Evolutionary conservation across 179 eudicot genomes (phyloP).

Genomic region (Spergularia azorica): DNA sequence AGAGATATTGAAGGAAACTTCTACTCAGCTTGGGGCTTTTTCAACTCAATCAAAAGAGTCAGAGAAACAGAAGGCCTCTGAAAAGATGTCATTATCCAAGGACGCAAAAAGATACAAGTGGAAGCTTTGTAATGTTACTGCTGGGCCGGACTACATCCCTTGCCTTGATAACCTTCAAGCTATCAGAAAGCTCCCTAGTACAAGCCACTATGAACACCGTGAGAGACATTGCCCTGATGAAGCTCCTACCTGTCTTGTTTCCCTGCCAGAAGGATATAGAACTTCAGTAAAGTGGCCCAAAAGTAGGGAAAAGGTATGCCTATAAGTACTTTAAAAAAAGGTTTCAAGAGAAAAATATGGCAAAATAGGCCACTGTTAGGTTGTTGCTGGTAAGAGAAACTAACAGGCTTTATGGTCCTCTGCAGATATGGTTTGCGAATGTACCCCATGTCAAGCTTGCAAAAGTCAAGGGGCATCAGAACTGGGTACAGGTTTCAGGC

Average conservation of each 20-base stretch:
- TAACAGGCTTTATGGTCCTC: constrained; percentile 4
- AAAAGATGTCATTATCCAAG: constrained; percentile 18
- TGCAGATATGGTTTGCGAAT: constrained; percentile 50
- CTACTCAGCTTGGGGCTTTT: constrained; percentile 31
- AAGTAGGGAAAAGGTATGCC: constrained; percentile 51
- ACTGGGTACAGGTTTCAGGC: constrained; percentile 47
- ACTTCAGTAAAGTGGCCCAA: constrained; percentile 50
- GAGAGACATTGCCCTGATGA: constrained; percentile 57
- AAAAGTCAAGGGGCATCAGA: constrained; percentile 48
- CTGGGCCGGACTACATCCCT: constrained; percentile 53
- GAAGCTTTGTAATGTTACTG: constrained; percentile 49
- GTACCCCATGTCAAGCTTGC: constrained; percentile 52
- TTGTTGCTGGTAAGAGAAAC: neutral
- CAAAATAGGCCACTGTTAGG: neutral
- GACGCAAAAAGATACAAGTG: constrained; percentile 29
- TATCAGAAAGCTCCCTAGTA: constrained; percentile 36
- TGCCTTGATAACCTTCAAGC: constrained; percentile 47
- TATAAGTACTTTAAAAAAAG: constrained; percentile 1
- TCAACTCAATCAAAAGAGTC: constrained; percentile 37
- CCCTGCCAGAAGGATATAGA: constrained; percentile 47
- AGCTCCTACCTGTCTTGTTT: constrained; percentile 50
- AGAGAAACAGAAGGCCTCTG: constrained; percentile 26
- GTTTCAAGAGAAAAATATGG: neutral
- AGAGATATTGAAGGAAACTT: constrained; percentile 32
- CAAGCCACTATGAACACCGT: constrained; percentile 44